phyloP scores from a whole-genome alignment of 2,329 filamentous ascomycete genomes.

The Incumbomyces delicatus region DNA sequence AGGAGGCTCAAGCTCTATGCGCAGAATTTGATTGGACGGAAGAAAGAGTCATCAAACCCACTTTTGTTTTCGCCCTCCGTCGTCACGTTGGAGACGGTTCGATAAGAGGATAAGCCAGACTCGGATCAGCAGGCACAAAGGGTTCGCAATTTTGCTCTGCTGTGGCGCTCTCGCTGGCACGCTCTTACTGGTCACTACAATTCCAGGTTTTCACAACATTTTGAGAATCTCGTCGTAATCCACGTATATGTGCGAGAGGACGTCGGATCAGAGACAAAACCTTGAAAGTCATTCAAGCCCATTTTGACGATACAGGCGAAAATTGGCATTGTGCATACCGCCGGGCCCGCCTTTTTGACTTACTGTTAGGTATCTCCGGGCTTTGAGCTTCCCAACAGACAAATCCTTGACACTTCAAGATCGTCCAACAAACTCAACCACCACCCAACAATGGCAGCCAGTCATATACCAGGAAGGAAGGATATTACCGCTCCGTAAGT shows the following conservation, averaged over 20 bases:
- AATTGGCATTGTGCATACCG: neutral
- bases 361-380: neutral
- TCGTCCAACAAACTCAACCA: neutral
- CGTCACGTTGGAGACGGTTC: slow-evolving; percentile 5
- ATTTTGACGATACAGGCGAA: neutral
- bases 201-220: neutral
- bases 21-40: neutral
- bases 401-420: slow-evolving; percentile 4
- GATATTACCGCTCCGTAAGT: slow-evolving; percentile 50
- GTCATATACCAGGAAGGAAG: slow-evolving; percentile 7
- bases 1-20: neutral
- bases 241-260: neutral
- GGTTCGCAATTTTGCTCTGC: no score
- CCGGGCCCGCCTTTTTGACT: neutral
- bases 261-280: no score
- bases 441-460: slow-evolving; percentile 7
- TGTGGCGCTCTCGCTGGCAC: neutral
- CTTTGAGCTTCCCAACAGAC: slow-evolving; percentile 8
- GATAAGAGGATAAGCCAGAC: neutral
- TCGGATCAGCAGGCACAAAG: no score
- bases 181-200: slow-evolving; percentile 1
- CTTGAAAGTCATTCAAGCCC: no score
- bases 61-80: neutral
- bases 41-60: neutral
- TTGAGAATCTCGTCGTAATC: neutral